Percentiles rank a stretch among this genome's conserved stretches.
phyloP scores from a whole-genome alignment of 2,329 filamentous ascomycete species.

The Triangularia setosa region DNA sequence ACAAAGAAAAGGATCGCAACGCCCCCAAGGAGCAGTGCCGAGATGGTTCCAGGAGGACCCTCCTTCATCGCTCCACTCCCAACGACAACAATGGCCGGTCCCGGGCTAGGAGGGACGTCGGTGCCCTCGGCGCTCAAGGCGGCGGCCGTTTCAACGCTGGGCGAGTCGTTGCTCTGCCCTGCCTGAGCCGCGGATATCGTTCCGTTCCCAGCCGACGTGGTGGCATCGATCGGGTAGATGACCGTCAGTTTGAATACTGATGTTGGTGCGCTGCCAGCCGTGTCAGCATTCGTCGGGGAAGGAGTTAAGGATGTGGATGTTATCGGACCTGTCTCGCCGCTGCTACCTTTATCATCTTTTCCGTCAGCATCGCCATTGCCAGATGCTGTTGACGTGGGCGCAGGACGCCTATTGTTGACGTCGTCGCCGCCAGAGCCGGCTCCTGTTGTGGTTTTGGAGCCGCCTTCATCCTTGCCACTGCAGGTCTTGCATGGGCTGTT shows the following conservation, averaged over 20 bases:
- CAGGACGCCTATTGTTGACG: neutral
- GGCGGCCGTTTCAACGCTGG: neutral
- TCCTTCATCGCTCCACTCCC: constrained; percentile 4
- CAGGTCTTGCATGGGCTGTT: neutral
- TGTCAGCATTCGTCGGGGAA: constrained; percentile 3
- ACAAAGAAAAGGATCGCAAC: constrained; percentile 12
- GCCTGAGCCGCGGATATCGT: neutral
- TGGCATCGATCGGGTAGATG: constrained; percentile 14
- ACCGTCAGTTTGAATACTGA: constrained; percentile 13
- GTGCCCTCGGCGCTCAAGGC: neutral
- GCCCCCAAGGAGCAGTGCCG: constrained; percentile 11
- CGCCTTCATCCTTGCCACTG: neutral
- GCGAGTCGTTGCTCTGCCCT: neutral
- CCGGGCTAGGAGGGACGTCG: neutral
- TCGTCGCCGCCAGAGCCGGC: neutral
- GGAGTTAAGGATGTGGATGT: constrained; percentile 8
- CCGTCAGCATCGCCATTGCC: neutral
- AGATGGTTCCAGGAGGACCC: neutral
- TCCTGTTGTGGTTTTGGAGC: neutral
- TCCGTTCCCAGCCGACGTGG: neutral
- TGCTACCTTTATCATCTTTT: neutral
- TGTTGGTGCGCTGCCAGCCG: constrained; percentile 7
- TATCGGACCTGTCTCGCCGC: constrained; percentile 6
- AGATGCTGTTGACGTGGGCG: neutral
- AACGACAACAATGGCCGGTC: neutral